These are phyloP conservation scores for Sarcomyxa edulis DNA, from an alignment of 768 basidiomycete species.

Conservation along the genomic window DNA sequence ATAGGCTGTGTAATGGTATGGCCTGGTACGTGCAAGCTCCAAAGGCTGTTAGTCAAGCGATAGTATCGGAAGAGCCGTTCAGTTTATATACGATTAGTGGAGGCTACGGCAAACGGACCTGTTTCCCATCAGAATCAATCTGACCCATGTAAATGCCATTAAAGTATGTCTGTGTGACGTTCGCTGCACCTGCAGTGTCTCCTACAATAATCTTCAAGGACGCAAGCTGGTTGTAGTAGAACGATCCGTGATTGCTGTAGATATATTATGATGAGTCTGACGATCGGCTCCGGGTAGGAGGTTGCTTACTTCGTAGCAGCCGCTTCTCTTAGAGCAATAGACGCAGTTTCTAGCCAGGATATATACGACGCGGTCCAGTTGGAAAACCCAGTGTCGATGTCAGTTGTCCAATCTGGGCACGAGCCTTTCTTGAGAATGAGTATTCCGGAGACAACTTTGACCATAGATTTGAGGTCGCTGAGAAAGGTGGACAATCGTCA, in stretches of 20 bases:
- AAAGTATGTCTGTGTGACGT: conserved; percentile 46
- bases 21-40: conserved; percentile 54
- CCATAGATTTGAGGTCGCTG: conserved; percentile 55
- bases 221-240: conserved; percentile 56
- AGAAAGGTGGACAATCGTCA: background rate
- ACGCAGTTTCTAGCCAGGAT: conserved; percentile 46
- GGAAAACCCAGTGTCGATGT: conserved; percentile 42
- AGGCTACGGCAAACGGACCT: conserved; percentile 25
- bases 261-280: background rate
- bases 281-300: background rate
- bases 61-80: background rate
- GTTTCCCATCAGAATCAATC: conserved; percentile 53
- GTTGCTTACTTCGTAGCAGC: conserved; percentile 41
- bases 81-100: background rate
- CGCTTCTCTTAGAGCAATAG: conserved; percentile 41
- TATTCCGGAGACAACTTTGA: conserved; percentile 50
- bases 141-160: conserved; percentile 42
- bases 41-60: conserved; percentile 35
- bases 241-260: conserved; percentile 60
- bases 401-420: conserved; percentile 48
- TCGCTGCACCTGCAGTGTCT: conserved; percentile 42
- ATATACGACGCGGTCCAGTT: conserved; percentile 50
- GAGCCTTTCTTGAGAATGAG: conserved; percentile 45
- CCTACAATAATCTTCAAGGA: conserved; percentile 50
- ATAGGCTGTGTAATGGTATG: conserved; percentile 64